A percentile compares a stretch with the other conserved stretches of the same genome.
These are phyloP conservation scores for Ogataea sp. DNA, from an alignment of 805 yeast genomes.

Conservation along the genomic window DNA sequence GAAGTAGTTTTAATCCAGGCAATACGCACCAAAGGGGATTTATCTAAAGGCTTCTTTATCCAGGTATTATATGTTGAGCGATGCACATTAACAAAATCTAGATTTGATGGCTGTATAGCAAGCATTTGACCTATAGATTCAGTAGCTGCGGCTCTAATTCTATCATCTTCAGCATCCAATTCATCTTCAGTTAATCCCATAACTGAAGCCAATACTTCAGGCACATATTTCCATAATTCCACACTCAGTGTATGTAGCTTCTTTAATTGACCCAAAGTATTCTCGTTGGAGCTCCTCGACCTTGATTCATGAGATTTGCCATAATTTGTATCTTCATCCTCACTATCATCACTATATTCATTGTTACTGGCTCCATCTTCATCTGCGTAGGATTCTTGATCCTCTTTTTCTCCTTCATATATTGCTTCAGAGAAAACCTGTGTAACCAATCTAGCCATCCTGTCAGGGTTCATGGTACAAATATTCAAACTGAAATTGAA, in stretches of 20 bases:
- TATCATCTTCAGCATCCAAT: constrained; percentile 59
- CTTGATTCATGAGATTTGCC: too few species aligned
- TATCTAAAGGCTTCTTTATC: constrained; percentile 69
- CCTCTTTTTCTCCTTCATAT: constrained; percentile 34
- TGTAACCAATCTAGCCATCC: constrained; percentile 68
- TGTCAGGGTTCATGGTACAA: constrained; percentile 62
- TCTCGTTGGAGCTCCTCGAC: constrained; percentile 6
- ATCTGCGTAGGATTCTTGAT: too few species aligned
- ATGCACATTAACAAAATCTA: constrained; percentile 52
- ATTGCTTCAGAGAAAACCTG: constrained; percentile 73
- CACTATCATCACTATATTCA: constrained; percentile 16
- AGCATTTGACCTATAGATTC: constrained; percentile 64
- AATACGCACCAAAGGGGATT: constrained; percentile 52
- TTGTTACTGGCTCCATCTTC: constrained; percentile 14
- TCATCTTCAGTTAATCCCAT: constrained; percentile 79
- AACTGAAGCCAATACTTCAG: constrained; percentile 64
- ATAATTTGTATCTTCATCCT: too few species aligned
- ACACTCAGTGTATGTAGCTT: constrained; percentile 57
- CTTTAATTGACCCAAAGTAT: constrained; percentile 32
- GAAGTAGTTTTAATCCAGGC: constrained; percentile 63
- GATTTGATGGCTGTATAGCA: constrained; percentile 34
- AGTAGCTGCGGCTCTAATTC: constrained; percentile 60
- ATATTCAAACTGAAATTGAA: constrained; percentile 58
- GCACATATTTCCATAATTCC: constrained; percentile 71
- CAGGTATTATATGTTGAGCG: constrained; percentile 58